Percentiles rank a stretch among this genome's conserved stretches.
These are phyloP conservation scores for Suhomyces guaymorum DNA, from an alignment of 1,139 yeast genomes.

Conservation along the genomic window DNA sequence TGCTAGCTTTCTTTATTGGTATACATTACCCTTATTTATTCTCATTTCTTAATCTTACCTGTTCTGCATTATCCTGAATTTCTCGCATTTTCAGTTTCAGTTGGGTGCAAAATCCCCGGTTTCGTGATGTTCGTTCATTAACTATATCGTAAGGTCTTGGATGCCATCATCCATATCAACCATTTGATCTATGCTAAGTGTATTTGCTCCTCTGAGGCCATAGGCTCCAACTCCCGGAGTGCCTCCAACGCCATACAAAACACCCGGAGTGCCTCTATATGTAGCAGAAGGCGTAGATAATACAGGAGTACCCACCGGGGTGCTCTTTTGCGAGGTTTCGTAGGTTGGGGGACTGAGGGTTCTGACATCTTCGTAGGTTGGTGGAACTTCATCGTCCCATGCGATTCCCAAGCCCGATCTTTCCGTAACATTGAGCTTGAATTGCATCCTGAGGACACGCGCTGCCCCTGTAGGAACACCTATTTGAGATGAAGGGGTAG, in stretches of 20 bases:
- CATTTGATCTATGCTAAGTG: constrained; percentile 31
- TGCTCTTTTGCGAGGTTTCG: constrained; percentile 27
- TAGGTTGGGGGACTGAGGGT: constrained; percentile 87
- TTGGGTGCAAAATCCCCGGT: too few relatives aligned
- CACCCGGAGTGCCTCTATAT: constrained; percentile 35
- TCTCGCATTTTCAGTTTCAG: too few relatives aligned
- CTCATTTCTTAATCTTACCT: background rate
- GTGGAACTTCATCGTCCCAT: constrained; percentile 99
- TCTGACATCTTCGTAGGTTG: constrained; percentile 82
- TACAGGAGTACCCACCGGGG: constrained; percentile 26
- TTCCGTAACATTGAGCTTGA: constrained; percentile 76
- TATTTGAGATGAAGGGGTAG: constrained; percentile 29
- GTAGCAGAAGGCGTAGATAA: constrained; percentile 19
- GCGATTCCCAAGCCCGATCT: constrained; percentile 94
- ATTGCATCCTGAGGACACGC: constrained; percentile 91
- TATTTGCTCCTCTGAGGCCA: constrained; percentile 18
- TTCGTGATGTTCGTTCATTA: background rate
- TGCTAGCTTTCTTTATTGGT: too few relatives aligned
- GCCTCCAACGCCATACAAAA: constrained; percentile 47
- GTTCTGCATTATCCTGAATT: too few relatives aligned
- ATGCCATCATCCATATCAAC: constrained; percentile 37
- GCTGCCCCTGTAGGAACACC: constrained; percentile 95
- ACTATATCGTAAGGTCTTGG: constrained; percentile 29
- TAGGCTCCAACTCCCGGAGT: constrained; percentile 34
- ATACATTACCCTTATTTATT: background rate